Base-by-base conservation (phyloP, 179 eudicot genomes). In the Silene vulgaris region DNA sequence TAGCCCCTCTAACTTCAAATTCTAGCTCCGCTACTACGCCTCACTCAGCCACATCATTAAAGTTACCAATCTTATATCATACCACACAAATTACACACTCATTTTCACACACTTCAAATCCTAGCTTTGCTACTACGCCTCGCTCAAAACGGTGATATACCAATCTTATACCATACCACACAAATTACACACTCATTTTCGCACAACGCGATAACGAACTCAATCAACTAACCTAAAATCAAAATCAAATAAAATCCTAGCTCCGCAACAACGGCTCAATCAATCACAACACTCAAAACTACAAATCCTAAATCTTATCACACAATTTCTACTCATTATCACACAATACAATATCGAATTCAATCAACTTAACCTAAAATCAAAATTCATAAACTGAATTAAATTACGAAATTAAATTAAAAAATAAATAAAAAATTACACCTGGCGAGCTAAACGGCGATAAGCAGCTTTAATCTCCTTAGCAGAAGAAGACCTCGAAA, bases 371-470 rank as follows among this genome's bases (percentile, higher is more conserved):
- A 66, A 62, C 16, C 67, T 17, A 19, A 48, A 57, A 26, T 6
- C 56, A 54, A 57, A 30, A 59, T 0, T 8, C 8, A 74, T 4
- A 70, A 50, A 62, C 19, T 2, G 0, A 57, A 40, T 11, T 40
- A 40, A 40, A 40, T 40, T 40, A 40, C 48, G 48, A 40, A 52
- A 17, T 3, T 12, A 67, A 48, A 8, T 0, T 17, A 1, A 29
- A 11, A 73, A 11, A 73, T 17, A 69, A 11, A 16, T 0, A 45
- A 68, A 16, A 48, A 4, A 8, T 35, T 35, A 17, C 64, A 94
- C 99, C 96, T 95, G 95, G 8, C 99, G 92, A 83, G 99, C 99
- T 76, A 95, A 76, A n/a, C 80, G 90, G 1, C 99, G 86, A 78
- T 95, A 95, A 70, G 99, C 99, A 7, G 97, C 91, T 77, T 95